Base-by-base conservation (phyloP, 2,329 filamentous ascomycete species). In the Fusarium anthophilum region DNA sequence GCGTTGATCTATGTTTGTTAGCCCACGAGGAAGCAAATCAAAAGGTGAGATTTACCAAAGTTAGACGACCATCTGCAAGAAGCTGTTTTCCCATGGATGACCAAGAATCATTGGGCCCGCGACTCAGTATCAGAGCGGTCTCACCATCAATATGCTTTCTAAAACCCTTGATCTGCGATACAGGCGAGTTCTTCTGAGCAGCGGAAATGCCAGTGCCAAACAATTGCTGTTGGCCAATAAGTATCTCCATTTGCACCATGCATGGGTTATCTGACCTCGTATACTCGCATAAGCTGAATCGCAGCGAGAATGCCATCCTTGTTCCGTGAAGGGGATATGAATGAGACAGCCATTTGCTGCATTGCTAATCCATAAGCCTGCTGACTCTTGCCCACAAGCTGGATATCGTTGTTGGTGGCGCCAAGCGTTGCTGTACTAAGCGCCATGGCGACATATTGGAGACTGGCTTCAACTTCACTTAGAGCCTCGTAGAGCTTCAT, bases 381-480 rank as follows among this genome's bases (percentile, higher is more conserved):
- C 8, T 63, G 69, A 26, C 68, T 54, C 35, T 63, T 71, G 1
- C 5, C 4, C 22, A 44, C 47, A 17, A 72, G 68, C 8, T 72
- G 68, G 1, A 15, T 8, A 9, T 72, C 63, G 4, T 45, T 55
- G 2, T 62, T 63, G 0, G 24, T 68, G 0, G 69, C 53, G 0
- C 62, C 62, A 1, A 72, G 56, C 1, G 69, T 72, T 6, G 68
- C 62, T 1, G 68, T 72, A 7, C 69, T 72, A 3, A 72, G 17
- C 5, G 68, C 69, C 63, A 72, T 72, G 1, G 69, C 48, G 1
- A 72, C 37, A 14, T 68, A 72, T 13, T 53, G n/a, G 3, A 72
- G 53, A 26, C 62, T 44, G 1, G 68, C 45, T 4, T 72, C 69
- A 15, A 43, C 26, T 0, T 30, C 17, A 10, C 68, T 54, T 1